These are phyloP conservation scores for Multifurca ochricompacta DNA, from an alignment of 768 basidiomycete genomes.

Conservation along the genomic window DNA sequence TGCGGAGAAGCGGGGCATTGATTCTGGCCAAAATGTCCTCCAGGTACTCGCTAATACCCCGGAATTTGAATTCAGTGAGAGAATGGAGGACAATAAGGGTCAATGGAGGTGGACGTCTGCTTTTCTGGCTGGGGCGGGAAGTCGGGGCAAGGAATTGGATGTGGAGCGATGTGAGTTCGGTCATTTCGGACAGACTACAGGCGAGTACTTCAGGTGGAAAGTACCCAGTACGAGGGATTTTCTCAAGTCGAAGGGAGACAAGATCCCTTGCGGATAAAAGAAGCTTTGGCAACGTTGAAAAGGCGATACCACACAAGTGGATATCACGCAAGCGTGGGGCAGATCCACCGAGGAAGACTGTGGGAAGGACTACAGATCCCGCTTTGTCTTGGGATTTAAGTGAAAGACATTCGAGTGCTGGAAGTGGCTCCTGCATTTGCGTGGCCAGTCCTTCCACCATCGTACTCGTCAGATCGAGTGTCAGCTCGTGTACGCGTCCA, in stretches of 20 bases:
- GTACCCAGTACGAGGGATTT: neutral
- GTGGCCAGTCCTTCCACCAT: conserved; percentile 20
- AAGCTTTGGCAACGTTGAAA: neutral
- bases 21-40: neutral
- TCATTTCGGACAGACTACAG: neutral
- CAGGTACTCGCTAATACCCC: conserved; percentile 1
- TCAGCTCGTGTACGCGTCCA: neutral
- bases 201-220: neutral
- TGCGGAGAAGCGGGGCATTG: neutral
- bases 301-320: neutral
- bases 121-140: too few relatives aligned
- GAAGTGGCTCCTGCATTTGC: conserved; percentile 24
- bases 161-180: neutral
- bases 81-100: neutral
- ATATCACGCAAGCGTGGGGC: neutral
- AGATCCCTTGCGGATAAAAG: conserved; percentile 1
- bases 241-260: neutral
- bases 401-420: conserved; percentile 3
- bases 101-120: neutral
- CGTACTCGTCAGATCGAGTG: neutral
- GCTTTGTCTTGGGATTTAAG: conserved; percentile 29
- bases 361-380: conserved; percentile 27
- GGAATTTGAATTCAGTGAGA: neutral
- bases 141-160: neutral
- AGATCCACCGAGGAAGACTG: neutral